phyloP scores from a whole-genome alignment of 495 filamentous ascomycete genomes.

The Xanthoparmelia taractica region DNA sequence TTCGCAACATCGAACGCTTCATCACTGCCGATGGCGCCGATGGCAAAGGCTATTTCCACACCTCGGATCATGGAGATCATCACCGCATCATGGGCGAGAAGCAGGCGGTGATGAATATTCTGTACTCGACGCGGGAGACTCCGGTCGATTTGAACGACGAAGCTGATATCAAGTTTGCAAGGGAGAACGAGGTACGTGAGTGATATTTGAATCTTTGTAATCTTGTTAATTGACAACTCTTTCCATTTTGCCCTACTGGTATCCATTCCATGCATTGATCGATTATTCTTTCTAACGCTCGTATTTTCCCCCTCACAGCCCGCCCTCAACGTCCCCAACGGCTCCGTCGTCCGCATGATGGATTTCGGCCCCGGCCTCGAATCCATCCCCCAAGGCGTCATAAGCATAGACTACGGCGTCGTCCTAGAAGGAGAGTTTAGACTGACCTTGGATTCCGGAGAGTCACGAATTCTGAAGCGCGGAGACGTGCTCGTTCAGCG shows the following conservation, averaged over 20 bases:
- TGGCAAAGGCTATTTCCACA: constrained; percentile 32
- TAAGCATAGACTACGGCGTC: constrained; percentile 64
- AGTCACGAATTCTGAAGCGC: constrained; percentile 43
- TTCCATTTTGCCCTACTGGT: background rate
- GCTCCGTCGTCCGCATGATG: constrained; percentile 52
- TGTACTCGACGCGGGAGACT: constrained; percentile 39
- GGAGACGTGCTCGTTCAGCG: constrained; percentile 60
- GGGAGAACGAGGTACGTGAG: constrained; percentile 22
- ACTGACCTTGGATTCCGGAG: constrained; percentile 51
- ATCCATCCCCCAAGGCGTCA: constrained; percentile 49
- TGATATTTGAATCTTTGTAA: background rate
- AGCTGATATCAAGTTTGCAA: constrained; percentile 41
- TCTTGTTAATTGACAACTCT: too few species aligned
- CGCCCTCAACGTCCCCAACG: constrained; percentile 35
- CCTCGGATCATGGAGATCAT: constrained; percentile 16
- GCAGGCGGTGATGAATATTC: constrained; percentile 26
- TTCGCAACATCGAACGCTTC: constrained; percentile 21
- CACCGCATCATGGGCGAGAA: constrained; percentile 23
- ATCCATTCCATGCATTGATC: background rate
- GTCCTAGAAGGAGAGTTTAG: constrained; percentile 62
- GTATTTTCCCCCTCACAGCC: constrained; percentile 19
- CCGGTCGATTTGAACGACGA: constrained; percentile 45
- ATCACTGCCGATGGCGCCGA: constrained; percentile 34
- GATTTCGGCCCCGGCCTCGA: constrained; percentile 41
- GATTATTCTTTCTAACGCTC: background rate